phyloP scores from a whole-genome alignment of 805 yeast species.

The Cyberlindnera mycetangii region DNA sequence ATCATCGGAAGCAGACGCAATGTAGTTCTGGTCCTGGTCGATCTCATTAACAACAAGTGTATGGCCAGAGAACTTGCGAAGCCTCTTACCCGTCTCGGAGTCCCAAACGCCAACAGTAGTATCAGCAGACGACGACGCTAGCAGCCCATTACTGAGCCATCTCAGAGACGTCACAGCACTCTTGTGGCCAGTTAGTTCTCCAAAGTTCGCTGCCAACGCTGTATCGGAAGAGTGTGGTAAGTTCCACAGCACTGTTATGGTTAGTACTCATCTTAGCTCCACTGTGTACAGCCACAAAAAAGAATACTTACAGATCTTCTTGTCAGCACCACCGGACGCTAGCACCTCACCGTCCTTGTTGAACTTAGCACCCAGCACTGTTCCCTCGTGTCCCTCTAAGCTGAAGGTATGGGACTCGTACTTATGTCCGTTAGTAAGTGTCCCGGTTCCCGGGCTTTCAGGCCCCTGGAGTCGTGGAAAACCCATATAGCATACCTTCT shows the following conservation, averaged over 20 bases:
- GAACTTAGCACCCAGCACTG: constrained; percentile 52
- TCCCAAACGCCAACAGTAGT: constrained; percentile 62
- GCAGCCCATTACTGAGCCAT: constrained; percentile 48
- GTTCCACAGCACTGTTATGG: constrained; percentile 22
- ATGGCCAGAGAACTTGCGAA: constrained; percentile 54
- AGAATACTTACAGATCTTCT: constrained; percentile 30
- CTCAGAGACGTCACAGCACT: constrained; percentile 58
- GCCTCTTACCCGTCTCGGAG: constrained; percentile 48
- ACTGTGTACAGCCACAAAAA: neutral
- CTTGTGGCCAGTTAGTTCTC: constrained; percentile 53
- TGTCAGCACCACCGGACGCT: constrained; percentile 65
- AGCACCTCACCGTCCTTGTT: constrained; percentile 47
- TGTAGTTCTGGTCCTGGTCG: constrained; percentile 32
- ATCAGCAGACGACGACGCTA: constrained; percentile 61
- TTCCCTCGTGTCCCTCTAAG: constrained; percentile 51
- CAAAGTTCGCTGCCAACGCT: constrained; percentile 37
- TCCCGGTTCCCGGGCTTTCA: neutral
- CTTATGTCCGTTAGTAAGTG: constrained; percentile 13
- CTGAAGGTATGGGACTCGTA: constrained; percentile 27
- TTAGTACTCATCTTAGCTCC: too few relatives aligned
- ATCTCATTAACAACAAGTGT: constrained; percentile 55
- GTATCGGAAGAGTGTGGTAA: constrained; percentile 24
- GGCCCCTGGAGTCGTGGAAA: too few relatives aligned
- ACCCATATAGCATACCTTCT: constrained; percentile 10
- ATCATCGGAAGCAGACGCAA: constrained; percentile 64